Evolutionary conservation across 2,329 filamentous ascomycete species (phyloP).

Genomic region (Botrytis fragariae): DNA sequence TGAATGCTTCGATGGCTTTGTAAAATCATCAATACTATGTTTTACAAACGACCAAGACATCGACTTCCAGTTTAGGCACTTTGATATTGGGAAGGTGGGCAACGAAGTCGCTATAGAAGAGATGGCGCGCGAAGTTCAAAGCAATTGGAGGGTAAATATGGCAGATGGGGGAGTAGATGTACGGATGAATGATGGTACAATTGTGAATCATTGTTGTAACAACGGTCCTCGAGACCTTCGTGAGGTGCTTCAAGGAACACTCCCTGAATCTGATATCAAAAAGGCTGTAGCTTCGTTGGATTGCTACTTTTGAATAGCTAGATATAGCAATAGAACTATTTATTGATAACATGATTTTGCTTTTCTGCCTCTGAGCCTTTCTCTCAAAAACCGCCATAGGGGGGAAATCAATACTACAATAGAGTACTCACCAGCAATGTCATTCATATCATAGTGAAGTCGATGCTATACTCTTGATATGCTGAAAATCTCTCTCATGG

Average conservation of each 20-base stretch:
- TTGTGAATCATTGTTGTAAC: not conserved
- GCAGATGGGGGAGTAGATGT: conserved; percentile 7
- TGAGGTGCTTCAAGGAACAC: conserved; percentile 9
- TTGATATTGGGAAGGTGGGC: conserved; percentile 12
- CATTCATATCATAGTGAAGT: not conserved
- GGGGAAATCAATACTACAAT: not conserved
- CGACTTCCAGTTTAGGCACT: conserved; percentile 1
- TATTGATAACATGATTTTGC: not conserved
- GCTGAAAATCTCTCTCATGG: not conserved
- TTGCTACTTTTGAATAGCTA: conserved; percentile 17
- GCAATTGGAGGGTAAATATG: conserved; percentile 8
- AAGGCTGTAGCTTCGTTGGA: not conserved
- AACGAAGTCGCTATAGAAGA: conserved; percentile 13
- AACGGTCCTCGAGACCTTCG: conserved; percentile 9
- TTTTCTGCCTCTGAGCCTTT: not conserved
- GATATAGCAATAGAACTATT: not conserved
- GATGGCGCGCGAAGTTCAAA: conserved; percentile 13
- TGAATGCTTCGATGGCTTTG: conserved; percentile 9
- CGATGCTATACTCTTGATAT: not conserved
- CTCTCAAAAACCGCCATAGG: not conserved
- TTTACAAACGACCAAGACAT: conserved; percentile 1
- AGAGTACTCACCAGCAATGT: not conserved
- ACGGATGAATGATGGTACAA: conserved; percentile 2
- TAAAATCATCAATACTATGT: not conserved
- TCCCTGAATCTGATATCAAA: not conserved